These are phyloP conservation scores for Colletotrichum tabaci DNA, from an alignment of 2,329 filamentous ascomycete genomes.

Conservation along the genomic window DNA sequence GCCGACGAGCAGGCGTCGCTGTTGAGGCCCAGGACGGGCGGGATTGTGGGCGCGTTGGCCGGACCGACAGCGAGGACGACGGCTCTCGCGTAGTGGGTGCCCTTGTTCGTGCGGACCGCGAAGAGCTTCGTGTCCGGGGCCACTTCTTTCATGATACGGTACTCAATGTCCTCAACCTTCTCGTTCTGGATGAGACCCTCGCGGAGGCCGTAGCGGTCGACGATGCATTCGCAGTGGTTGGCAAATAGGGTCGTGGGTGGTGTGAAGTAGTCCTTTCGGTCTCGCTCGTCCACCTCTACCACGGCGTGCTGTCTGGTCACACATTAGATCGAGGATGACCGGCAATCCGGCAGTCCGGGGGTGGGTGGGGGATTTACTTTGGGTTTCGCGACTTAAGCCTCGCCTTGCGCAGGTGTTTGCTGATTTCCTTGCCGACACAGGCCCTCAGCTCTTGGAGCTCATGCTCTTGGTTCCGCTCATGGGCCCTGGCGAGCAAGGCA, in stretches of 20 bases:
- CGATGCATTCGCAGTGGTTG: slow-evolving; percentile 73
- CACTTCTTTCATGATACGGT: slow-evolving; percentile 62
- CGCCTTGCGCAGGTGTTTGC: slow-evolving; percentile 79
- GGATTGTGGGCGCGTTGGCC: slow-evolving; percentile 71
- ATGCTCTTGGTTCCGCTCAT: slow-evolving; percentile 70
- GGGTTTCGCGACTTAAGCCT: slow-evolving; percentile 45
- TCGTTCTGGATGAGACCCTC: slow-evolving; percentile 72
- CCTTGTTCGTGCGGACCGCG: slow-evolving; percentile 71
- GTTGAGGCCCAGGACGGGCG: slow-evolving; percentile 54
- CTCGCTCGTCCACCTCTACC: slow-evolving; percentile 74
- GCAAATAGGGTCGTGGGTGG: slow-evolving; percentile 74
- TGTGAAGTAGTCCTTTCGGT: slow-evolving; percentile 79
- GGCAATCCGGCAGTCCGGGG: neutral
- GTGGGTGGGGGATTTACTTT: slow-evolving; percentile 40
- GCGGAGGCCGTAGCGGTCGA: slow-evolving; percentile 71
- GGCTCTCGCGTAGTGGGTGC: slow-evolving; percentile 69
- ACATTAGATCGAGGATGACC: slow-evolving; percentile 39
- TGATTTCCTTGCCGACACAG: slow-evolving; percentile 84
- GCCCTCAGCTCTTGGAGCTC: slow-evolving; percentile 80
- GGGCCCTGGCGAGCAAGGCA: slow-evolving; percentile 78
- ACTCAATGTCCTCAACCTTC: slow-evolving; percentile 73
- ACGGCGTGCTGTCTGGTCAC: slow-evolving; percentile 57
- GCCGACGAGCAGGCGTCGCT: slow-evolving; percentile 15
- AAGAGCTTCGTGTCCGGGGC: slow-evolving; percentile 72
- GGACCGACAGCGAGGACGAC: slow-evolving; percentile 82